These are phyloP conservation scores for Psilocybe cyanescens DNA, from an alignment of 768 basidiomycete species.

Conservation along the genomic window DNA sequence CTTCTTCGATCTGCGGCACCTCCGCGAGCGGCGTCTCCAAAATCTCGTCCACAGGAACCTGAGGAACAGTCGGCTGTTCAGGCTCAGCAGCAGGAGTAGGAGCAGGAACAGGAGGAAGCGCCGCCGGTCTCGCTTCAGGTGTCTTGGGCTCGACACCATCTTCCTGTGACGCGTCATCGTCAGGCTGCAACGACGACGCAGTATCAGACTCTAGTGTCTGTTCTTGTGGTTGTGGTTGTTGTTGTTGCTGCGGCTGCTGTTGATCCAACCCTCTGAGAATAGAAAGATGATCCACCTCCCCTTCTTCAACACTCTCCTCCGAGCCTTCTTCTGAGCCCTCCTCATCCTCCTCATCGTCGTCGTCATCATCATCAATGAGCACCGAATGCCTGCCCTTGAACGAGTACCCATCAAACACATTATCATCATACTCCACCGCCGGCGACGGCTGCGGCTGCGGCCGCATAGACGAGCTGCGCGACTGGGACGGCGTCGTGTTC, in stretches of 20 bases:
- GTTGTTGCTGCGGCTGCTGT: neutral
- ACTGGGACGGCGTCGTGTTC: conserved; percentile 79
- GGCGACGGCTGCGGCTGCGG: conserved; percentile 26
- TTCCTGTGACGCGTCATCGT: conserved; percentile 32
- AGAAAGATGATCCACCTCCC: conserved; percentile 30
- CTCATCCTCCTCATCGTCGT: conserved; percentile 42
- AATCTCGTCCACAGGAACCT: conserved; percentile 9
- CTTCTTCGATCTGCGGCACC: conserved; percentile 16
- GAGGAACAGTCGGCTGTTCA: conserved; percentile 4
- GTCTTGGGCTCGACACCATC: conserved; percentile 69
- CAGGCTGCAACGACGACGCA: conserved; percentile 7
- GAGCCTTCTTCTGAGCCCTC: conserved; percentile 47
- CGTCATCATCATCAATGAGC: conserved; percentile 73
- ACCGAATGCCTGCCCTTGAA: conserved; percentile 89
- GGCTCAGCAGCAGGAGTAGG: conserved; percentile 20
- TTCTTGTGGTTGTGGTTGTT: neutral
- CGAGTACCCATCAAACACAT: conserved; percentile 94
- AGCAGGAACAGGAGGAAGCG: conserved; percentile 27
- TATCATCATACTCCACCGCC: conserved; percentile 53
- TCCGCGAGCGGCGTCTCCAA: conserved; percentile 12
- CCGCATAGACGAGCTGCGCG: conserved; percentile 74
- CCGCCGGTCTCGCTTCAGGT: conserved; percentile 64
- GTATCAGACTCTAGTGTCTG: conserved; percentile 21
- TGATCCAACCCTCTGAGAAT: conserved; percentile 19
- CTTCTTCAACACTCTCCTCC: conserved; percentile 47